A percentile compares a stretch with the other conserved stretches of the same genome.
These are phyloP conservation scores for Calonectria fujianensis DNA, from an alignment of 2,329 filamentous ascomycete species.

Conservation along the genomic window DNA sequence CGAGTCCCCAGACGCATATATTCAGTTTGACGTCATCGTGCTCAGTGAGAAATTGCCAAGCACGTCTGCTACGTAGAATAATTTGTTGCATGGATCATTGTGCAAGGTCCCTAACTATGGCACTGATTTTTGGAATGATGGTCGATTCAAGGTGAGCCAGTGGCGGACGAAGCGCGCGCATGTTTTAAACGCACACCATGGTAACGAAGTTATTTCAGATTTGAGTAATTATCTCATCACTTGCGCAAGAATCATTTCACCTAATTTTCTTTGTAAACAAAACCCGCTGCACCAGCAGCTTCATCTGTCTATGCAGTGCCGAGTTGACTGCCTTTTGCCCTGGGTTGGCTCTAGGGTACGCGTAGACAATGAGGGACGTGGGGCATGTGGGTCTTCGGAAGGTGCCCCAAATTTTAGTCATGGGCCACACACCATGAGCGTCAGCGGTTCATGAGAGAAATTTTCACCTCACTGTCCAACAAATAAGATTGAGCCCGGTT, in stretches of 20 bases:
- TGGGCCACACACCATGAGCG: neutral
- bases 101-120: no score
- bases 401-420: neutral
- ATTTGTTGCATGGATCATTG: no score
- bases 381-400: neutral
- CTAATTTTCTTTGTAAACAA: neutral
- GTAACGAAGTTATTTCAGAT: no score
- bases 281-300: neutral
- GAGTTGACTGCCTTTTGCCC: no score
- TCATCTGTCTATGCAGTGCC: neutral
- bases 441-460: neutral
- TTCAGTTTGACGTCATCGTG: no score
- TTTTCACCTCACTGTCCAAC: neutral
- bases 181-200: no score
- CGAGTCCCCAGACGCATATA: no score
- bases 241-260: neutral
- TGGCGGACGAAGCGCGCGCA: no score
- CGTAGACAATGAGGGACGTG: neutral
- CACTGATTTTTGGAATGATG: no score
- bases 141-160: no score
- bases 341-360: neutral
- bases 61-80: no score
- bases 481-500: conserved; percentile 48
- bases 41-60: no score
- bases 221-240: neutral